Base-by-base conservation (phyloP, 2,329 filamentous ascomycete species). In the Paecilomyces sp. region DNA sequence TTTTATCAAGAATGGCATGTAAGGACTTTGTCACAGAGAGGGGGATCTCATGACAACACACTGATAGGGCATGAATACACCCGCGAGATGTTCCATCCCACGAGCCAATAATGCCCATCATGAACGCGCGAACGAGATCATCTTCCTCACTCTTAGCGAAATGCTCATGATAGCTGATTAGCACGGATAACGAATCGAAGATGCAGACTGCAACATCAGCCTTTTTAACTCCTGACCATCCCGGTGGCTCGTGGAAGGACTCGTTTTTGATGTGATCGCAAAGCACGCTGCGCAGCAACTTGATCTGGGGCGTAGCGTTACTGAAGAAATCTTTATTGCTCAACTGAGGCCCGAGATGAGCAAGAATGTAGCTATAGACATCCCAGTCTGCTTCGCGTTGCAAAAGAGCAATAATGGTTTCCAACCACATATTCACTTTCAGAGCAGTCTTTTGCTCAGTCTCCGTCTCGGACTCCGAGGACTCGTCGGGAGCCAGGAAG, bases 11-110 rank as follows among this genome's bases (percentile, higher is more conserved):
- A 65, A 97, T 91, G 54, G 87, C 89, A 54, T 93, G 89, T 61
- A 97, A 81, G 22, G 87, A 88, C 71, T 93, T 96, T 70, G 89
- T 91, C 57, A 92, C 90, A 12, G 93, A 93, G 18, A 89, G 83
- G 2, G 94, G 92, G 28, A 97, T 84, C 74, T 99, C 94, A 68
- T 97, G 92, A 72, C 92, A 97, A 77, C 93, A 97, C 61, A 99
- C 89, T 0, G 92, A 92, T 22, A 99, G 80, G 0, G 93, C 93
- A 72, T 99, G 93, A 57, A 99, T 96, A 74, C 94, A 99, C 62
- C 87, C 90, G 69, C 92, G 94, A 22, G 92, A 91, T 58, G 91
- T 95, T 63, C 89, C 85, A 68, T 96, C 92, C 84, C 88, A 92
- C 1, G 87, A 86, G 11, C 88, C 86, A 60, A 97, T 74, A 24